phyloP scores from a whole-genome alignment of 139 green algal species.

The Gonium pectorale region DNA sequence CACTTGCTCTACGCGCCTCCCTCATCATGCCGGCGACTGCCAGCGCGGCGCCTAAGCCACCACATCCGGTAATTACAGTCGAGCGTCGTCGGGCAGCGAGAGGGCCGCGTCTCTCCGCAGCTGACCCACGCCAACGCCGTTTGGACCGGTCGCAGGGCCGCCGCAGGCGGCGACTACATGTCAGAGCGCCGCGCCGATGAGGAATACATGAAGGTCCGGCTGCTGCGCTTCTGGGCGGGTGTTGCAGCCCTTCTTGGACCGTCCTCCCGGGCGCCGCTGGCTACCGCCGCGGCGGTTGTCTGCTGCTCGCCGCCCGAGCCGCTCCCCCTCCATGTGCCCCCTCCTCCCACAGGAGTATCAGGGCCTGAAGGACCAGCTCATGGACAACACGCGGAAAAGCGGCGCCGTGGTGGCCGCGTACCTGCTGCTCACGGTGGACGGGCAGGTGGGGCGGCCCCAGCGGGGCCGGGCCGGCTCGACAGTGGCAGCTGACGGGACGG shows the following conservation, averaged over 20 bases:
- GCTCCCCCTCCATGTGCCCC: background rate
- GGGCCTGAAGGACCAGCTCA: constrained; percentile 66
- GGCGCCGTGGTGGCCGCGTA: constrained; percentile 69
- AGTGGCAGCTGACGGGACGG: no score
- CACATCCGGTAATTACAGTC: no score
- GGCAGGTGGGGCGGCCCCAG: constrained; percentile 29
- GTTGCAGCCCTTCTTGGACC: no score
- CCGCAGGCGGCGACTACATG: background rate
- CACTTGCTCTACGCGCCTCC: no score
- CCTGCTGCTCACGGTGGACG: constrained; percentile 68
- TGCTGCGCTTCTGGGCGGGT: no score
- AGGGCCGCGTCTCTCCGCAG: no score
- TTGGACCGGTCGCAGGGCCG: background rate
- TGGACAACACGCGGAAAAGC: constrained; percentile 72
- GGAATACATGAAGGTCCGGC: constrained; percentile 63
- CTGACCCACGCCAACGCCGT: no score
- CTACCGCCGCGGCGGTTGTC: background rate
- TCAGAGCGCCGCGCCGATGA: constrained; percentile 24
- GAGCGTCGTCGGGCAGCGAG: no score
- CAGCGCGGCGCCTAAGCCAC: no score
- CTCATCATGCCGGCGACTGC: no score
- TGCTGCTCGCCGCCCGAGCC: background rate
- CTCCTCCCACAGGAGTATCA: constrained; percentile 63
- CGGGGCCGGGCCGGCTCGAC: background rate
- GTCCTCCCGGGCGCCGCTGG: no score